Evolutionary conservation across 2,329 filamentous ascomycete species (phyloP).

Genomic region (Aspergillus sp.): DNA sequence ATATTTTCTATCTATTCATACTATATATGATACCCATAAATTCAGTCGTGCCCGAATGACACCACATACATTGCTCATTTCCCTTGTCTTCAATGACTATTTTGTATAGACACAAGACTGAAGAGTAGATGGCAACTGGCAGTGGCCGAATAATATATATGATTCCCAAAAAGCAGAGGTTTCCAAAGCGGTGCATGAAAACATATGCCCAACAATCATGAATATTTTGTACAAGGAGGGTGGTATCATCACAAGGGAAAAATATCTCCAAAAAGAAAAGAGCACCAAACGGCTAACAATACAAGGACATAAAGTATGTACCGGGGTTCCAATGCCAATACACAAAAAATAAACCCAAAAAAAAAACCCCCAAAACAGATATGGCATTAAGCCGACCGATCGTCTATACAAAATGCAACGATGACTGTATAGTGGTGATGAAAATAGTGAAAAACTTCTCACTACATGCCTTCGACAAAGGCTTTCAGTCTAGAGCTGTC

Average conservation of each 20-base stretch:
- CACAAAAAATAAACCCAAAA: background rate
- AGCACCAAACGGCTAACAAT: background rate
- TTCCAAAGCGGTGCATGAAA: background rate
- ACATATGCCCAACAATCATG: background rate
- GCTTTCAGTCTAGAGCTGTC: constrained; percentile 53
- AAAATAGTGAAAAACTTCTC: constrained; percentile 7
- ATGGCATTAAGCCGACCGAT: constrained; percentile 1
- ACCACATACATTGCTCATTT: background rate
- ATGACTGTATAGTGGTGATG: background rate
- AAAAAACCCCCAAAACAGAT: background rate
- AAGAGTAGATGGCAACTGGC: background rate
- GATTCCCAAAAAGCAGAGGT: background rate
- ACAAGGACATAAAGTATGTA: background rate
- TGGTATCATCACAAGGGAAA: constrained; percentile 11
- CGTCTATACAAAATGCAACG: constrained; percentile 1
- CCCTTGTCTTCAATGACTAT: too few species aligned
- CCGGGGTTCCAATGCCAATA: background rate
- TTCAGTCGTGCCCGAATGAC: constrained; percentile 1
- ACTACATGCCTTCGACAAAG: constrained; percentile 40
- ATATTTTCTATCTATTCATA: constrained; percentile 3
- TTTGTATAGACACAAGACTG: background rate
- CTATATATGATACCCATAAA: constrained; percentile 5
- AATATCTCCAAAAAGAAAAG: constrained; percentile 5
- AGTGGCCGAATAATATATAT: background rate
- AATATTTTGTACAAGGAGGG: constrained; percentile 7